Evolutionary conservation across 345 rosid genomes (phyloP).

Genomic region (Arabis hirsuta): DNA sequence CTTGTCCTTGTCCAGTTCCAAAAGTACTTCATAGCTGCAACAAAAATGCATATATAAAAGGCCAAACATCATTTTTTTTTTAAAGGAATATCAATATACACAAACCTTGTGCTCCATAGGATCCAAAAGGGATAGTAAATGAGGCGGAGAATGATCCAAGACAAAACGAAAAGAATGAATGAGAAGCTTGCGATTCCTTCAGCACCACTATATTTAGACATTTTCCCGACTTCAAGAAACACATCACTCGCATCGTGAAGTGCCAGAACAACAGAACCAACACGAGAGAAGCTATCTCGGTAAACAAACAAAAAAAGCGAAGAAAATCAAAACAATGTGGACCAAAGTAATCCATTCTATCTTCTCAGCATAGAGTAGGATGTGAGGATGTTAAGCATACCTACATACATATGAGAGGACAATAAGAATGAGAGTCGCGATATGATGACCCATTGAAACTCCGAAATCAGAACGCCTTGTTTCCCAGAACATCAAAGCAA

Average conservation of each 20-base stretch:
- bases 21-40: constrained; percentile 74
- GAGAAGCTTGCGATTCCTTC: constrained; percentile 57
- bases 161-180: constrained; percentile 57
- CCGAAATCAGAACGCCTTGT: constrained; percentile 73
- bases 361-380: background rate
- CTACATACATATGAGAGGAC: constrained; percentile 69
- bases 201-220: constrained; percentile 82
- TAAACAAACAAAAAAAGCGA: constrained; percentile 17
- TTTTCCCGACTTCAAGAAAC: constrained; percentile 77
- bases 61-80: too few species aligned
- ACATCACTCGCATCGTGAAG: constrained; percentile 79
- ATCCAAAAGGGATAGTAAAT: constrained; percentile 72
- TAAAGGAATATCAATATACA: background rate
- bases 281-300: constrained; percentile 67
- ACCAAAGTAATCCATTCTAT: background rate
- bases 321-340: constrained; percentile 17
- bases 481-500: constrained; percentile 88
- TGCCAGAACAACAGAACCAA: constrained; percentile 67
- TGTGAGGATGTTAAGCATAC: constrained; percentile 44
- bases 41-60: background rate
- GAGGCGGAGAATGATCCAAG: constrained; percentile 65
- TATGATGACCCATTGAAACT: constrained; percentile 79
- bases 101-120: constrained; percentile 81
- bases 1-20: constrained; percentile 54
- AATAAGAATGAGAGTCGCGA: constrained; percentile 59